A percentile compares a stretch with the other conserved stretches of the same genome.
Conservation (phyloP, 2,329 filamentous ascomycete genomes). For the Bipolaris oryzae region DNA sequence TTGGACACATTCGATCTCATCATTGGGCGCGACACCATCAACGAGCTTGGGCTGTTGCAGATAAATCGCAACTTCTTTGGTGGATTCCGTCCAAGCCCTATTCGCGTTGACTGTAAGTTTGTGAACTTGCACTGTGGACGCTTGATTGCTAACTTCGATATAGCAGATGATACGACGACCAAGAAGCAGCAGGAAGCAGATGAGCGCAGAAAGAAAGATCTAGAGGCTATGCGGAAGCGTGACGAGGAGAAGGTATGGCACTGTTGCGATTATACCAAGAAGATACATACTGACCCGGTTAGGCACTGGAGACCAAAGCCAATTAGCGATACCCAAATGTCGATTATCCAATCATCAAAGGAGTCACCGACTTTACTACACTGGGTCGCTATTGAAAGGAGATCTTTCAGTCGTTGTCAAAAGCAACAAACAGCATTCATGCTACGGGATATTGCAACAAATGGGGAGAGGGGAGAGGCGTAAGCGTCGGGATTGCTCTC, state of each 20-base stretch:
- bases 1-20: not conserved
- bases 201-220: not conserved
- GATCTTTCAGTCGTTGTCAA: not conserved
- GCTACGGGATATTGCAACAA: not conserved
- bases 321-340: not conserved
- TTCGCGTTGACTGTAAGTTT: not conserved
- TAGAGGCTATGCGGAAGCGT: not conserved
- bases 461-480: not conserved
- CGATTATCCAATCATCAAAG: not conserved
- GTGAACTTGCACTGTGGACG: not conserved
- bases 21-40: not conserved
- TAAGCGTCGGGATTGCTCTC: not conserved
- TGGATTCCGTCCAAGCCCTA: not conserved
- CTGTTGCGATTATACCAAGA: not conserved
- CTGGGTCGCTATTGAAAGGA: not conserved
- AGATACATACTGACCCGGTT: not conserved
- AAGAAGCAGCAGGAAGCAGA: not conserved
- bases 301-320: not conserved
- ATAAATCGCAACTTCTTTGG: not conserved
- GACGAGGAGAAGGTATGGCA: not conserved
- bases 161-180: not conserved
- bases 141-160: not conserved
- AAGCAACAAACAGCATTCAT: not conserved
- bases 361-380: not conserved
- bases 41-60: not conserved